Base-by-base conservation (phyloP, 2,329 filamentous ascomycete species). In the Cercospora zeina region DNA sequence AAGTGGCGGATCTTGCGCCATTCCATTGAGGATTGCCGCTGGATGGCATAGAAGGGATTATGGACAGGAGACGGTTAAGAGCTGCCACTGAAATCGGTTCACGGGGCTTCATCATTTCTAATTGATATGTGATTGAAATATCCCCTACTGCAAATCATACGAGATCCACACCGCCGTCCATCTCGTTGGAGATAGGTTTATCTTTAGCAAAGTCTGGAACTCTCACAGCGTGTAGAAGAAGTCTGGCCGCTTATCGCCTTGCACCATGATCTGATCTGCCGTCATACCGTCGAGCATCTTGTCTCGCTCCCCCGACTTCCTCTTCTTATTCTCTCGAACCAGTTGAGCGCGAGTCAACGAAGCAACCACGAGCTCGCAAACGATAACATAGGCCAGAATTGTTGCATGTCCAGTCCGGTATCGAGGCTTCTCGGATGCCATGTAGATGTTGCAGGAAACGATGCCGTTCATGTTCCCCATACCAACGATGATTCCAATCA, bases 401-500 rank as follows among this genome's bases (percentile, higher is more conserved):
- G 87, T 82, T 3, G 84, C 87, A 69, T 97, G 92, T 0, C 93
- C 93, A 1, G 86, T 65, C 51, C 60, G 64, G 55, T 65, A 63
- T 36, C 60, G 61, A 24, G 67, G 63, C 64, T 65, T 67, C 54
- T 68, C 65, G 7, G 61, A 53, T 16, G 51, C 57, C 34, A 70
- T 78, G 68, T 91, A 96, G 69, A 96, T 92, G 74, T 96, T 96
- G 65, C 84, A 87, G 69, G 83, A 86, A 14, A 96, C 89, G 27
- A 96, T 85, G 54, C 57, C 93, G 73, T 96, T 96, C 47, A 97
- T 79, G 72, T 97, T 96, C 33, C 93, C 93, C 89, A 90, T 96
- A 34, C 77, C 92, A 64, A 96, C 96, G 56, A 96, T 89, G 66
- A 96, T 58, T 0, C 93, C 93, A 0, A 96, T 78, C 0, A 91